These are phyloP conservation scores for Nothophaeocryptopus gaeumannii DNA, from an alignment of 2,329 filamentous ascomycete genomes.

Conservation along the genomic window DNA sequence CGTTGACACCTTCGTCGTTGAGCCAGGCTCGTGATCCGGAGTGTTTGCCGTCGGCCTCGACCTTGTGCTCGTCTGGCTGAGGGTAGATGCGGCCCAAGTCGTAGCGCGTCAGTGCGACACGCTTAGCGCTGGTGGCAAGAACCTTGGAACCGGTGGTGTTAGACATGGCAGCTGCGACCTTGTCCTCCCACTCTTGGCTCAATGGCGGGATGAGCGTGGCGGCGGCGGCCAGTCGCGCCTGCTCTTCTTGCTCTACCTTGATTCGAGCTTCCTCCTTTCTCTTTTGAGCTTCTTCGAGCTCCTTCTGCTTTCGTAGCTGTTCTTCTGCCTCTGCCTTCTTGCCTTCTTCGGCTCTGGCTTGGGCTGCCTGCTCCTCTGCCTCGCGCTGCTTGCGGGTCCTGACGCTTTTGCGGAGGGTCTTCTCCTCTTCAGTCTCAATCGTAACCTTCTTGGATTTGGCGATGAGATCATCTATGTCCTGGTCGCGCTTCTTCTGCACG, in stretches of 20 bases:
- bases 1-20: slow-evolving; percentile 74
- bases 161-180: slow-evolving; percentile 37
- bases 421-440: slow-evolving; percentile 16
- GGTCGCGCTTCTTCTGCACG: slow-evolving; percentile 6
- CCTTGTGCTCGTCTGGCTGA: slow-evolving; percentile 29
- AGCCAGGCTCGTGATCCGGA: slow-evolving; percentile 57
- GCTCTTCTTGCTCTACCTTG: slow-evolving; percentile 11
- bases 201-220: slow-evolving; percentile 31
- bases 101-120: slow-evolving; percentile 48
- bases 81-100: slow-evolving; percentile 63
- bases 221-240: slow-evolving; percentile 7
- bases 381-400: slow-evolving; percentile 14
- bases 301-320: slow-evolving; percentile 9
- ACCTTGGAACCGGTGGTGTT: slow-evolving; percentile 16
- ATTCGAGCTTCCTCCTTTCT: slow-evolving; percentile 14
- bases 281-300: slow-evolving; percentile 12
- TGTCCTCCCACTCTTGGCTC: slow-evolving; percentile 39
- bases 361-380: slow-evolving; percentile 7
- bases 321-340: slow-evolving; percentile 13
- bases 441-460: slow-evolving; percentile 11
- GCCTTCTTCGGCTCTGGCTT: slow-evolving; percentile 4
- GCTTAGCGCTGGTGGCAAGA: slow-evolving; percentile 37
- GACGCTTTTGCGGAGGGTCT: slow-evolving; percentile 8
- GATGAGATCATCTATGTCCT: slow-evolving; percentile 11
- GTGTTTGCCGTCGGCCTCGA: neutral